Evolutionary conservation across 1,284 basidiomycete species (phyloP).

Genomic region (Leccinum cinnamomeum): DNA sequence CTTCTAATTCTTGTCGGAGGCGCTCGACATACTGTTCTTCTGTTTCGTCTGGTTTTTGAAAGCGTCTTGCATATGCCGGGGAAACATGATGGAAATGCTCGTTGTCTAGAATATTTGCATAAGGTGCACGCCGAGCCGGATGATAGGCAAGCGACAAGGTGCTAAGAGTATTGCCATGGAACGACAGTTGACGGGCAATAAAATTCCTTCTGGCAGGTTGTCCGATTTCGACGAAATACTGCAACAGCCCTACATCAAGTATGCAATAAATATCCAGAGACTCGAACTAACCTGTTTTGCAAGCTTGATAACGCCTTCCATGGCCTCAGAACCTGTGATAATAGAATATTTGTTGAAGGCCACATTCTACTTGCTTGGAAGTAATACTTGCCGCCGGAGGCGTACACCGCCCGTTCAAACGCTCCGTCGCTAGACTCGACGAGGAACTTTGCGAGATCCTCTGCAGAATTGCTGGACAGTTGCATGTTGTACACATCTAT

Average conservation of each 20-base stretch:
- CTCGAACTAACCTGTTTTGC: slow-evolving; percentile 60
- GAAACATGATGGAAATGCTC: slow-evolving; percentile 77
- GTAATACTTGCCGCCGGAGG: slow-evolving; percentile 59
- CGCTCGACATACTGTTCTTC: slow-evolving; percentile 78
- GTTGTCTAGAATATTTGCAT: slow-evolving; percentile 60
- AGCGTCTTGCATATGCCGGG: slow-evolving; percentile 82
- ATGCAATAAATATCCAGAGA: not conserved
- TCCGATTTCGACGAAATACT: slow-evolving; percentile 71
- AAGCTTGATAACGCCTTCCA: slow-evolving; percentile 80
- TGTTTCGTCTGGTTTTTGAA: slow-evolving; percentile 64
- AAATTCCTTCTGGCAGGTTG: slow-evolving; percentile 72
- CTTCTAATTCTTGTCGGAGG: slow-evolving; percentile 75
- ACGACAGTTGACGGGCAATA: slow-evolving; percentile 78
- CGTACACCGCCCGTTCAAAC: slow-evolving; percentile 66
- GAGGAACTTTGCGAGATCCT: slow-evolving; percentile 66
- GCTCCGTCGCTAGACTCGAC: slow-evolving; percentile 67
- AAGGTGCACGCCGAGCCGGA: slow-evolving; percentile 64
- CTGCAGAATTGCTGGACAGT: slow-evolving; percentile 73
- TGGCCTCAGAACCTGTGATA: slow-evolving; percentile 73
- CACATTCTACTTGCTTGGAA: not conserved
- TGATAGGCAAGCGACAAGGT: slow-evolving; percentile 69
- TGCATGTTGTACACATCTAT: slow-evolving; percentile 83
- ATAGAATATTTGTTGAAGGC: slow-evolving; percentile 2
- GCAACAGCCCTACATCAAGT: slow-evolving; percentile 8
- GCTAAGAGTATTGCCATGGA: slow-evolving; percentile 81